Conservation (phyloP, 345 rosid species). For the Eucalyptus brandiana region DNA sequence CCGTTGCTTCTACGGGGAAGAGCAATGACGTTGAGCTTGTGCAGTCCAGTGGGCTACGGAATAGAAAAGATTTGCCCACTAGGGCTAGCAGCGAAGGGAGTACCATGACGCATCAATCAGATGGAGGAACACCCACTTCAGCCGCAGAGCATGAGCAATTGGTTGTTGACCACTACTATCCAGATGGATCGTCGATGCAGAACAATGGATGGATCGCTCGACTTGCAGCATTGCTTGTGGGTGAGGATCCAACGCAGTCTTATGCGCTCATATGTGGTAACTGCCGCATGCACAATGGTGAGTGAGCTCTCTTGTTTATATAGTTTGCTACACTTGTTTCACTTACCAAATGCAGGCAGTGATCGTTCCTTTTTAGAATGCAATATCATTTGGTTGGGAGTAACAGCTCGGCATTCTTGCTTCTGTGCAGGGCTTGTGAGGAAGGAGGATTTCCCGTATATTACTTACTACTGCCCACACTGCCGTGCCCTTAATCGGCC, state of each 20-base stretch:
- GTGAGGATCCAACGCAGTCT: conserved; percentile 90
- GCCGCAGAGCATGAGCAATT: conserved; percentile 32
- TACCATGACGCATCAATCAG: conserved; percentile 19
- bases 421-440: conserved; percentile 55
- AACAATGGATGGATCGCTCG: conserved; percentile 91
- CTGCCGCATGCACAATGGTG: conserved; percentile 95
- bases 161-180: conserved; percentile 54
- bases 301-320: neutral
- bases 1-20: conserved; percentile 33
- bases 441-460: conserved; percentile 75
- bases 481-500: conserved; percentile 72
- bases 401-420: neutral
- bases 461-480: conserved; percentile 88
- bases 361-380: neutral
- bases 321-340: neutral
- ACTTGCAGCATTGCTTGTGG: conserved; percentile 89
- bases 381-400: neutral
- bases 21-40: conserved; percentile 53
- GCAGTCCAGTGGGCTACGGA: conserved; percentile 63
- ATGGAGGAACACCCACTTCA: conserved; percentile 28
- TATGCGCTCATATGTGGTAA: conserved; percentile 92
- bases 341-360: neutral
- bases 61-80: conserved; percentile 42
- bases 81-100: conserved; percentile 43
- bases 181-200: conserved; percentile 33